phyloP scores from a whole-genome alignment of 208 protist genomes.

The Trypanosoma lewisi region DNA sequence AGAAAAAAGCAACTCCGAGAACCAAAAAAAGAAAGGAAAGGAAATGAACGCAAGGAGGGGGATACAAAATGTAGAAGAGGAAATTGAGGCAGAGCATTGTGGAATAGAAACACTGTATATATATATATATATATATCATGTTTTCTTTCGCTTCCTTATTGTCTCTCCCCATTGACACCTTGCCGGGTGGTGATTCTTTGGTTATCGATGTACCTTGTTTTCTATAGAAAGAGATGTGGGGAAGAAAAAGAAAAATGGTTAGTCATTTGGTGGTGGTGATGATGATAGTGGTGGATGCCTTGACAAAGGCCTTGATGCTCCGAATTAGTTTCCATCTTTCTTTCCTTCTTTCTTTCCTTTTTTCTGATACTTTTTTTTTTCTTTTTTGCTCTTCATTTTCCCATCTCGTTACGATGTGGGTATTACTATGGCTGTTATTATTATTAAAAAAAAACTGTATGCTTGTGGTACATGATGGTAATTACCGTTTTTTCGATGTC shows the following conservation, averaged over 20 bases:
- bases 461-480: neutral
- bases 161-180: neutral
- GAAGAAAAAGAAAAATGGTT: neutral
- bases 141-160: too few species aligned
- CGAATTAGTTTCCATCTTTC: neutral
- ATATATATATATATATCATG: constrained; percentile 19
- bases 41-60: neutral
- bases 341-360: neutral
- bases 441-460: neutral
- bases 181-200: neutral
- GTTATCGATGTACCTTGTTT: constrained; percentile 19
- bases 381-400: neutral
- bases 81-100: neutral
- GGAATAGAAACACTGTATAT: neutral
- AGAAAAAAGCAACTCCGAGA: too few species aligned
- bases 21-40: neutral
- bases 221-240: too few species aligned
- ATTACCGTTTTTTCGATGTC: too few species aligned
- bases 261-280: too few species aligned
- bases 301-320: neutral
- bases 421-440: too few species aligned
- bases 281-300: too few species aligned
- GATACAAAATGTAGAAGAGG: neutral
- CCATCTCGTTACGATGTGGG: too few species aligned
- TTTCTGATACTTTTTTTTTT: constrained; percentile 15